phyloP scores from a whole-genome alignment of 2,329 filamentous ascomycete species.

The Cercospora berteroae region DNA sequence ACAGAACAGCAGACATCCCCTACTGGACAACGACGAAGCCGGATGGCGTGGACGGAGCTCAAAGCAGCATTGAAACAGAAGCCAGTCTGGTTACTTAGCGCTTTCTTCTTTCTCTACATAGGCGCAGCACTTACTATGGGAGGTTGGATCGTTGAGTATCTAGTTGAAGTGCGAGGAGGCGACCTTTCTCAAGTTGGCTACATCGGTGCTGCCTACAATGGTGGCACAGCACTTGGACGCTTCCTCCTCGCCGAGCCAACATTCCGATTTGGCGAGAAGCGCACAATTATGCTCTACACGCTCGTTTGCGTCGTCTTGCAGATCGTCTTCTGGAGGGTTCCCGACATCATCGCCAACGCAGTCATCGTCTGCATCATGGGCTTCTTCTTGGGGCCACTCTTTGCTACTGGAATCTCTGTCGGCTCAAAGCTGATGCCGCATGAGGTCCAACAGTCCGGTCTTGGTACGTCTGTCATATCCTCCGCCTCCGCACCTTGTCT shows the following conservation, averaged over 20 bases:
- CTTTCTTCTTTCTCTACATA: constrained; percentile 65
- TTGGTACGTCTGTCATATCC: constrained; percentile 31
- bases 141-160: constrained; percentile 65
- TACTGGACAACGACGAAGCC: not conserved
- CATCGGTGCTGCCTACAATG: constrained; percentile 60
- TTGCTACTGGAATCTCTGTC: constrained; percentile 57
- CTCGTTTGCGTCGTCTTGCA: not conserved
- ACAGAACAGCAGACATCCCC: not conserved
- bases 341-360: not conserved
- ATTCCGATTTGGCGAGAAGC: constrained; percentile 53
- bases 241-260: constrained; percentile 20
- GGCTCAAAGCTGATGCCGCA: constrained; percentile 53
- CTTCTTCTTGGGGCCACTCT: constrained; percentile 45
- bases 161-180: constrained; percentile 59
- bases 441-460: constrained; percentile 49
- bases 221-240: constrained; percentile 56
- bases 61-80: constrained; percentile 32
- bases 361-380: not conserved
- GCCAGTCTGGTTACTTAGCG: constrained; percentile 57
- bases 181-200: constrained; percentile 60
- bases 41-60: not conserved
- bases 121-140: constrained; percentile 43
- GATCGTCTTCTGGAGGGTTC: not conserved
- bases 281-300: constrained; percentile 57
- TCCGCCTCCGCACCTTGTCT: not conserved